Evolutionary conservation across 345 rosid species (phyloP), one percentile per base, ranked within the genome.

Genomic region (Psidium friedrichsthalianum): DNA sequence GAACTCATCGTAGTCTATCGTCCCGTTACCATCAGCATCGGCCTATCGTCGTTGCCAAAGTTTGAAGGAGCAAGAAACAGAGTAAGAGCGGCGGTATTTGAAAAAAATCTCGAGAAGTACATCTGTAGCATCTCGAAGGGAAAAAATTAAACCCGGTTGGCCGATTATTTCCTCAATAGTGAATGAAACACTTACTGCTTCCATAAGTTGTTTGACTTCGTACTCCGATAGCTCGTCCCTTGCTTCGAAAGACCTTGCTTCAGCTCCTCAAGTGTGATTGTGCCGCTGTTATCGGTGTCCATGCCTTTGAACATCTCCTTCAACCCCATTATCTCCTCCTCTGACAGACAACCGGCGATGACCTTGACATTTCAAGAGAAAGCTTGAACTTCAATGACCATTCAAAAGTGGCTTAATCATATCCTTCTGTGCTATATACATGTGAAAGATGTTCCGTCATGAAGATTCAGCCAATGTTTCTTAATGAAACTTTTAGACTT

Each of bases 291-390:
- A 86, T 97, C 99, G 0, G 96, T 91, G 87, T 97, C 99, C 80
- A 97, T 97, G 57, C 98, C 95, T 85, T 82, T 93, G 88, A 97
- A 97, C 99, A 97, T 95, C 90, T 95, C 95, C 87, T 97, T 95
- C 86, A 97, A 85, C n/a, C 99, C 99, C 96, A 91, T 96, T 90
- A 97, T 97, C 89, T 97, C 98, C 92, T 96, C 98, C 90, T 97
- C 98, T 0, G 99, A 97, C 87, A 97, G 89, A 87, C 98, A 97
- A 13, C 99, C 98, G 3, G 99, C 98, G 82, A 97, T 97, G 64
- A 97, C 98, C 99, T 97, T 74, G 85, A 24, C 36, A 84, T 84
- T 57, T 32, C 32, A 86, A 27, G 74, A 18, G 21, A 24, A 84
- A 59, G 15, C 29, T 27, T 51, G 44, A 74, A 18, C 40, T 53